These are phyloP conservation scores for Echium plantagineum DNA, from an alignment of 257 asterid genomes.

Conservation along the genomic window DNA sequence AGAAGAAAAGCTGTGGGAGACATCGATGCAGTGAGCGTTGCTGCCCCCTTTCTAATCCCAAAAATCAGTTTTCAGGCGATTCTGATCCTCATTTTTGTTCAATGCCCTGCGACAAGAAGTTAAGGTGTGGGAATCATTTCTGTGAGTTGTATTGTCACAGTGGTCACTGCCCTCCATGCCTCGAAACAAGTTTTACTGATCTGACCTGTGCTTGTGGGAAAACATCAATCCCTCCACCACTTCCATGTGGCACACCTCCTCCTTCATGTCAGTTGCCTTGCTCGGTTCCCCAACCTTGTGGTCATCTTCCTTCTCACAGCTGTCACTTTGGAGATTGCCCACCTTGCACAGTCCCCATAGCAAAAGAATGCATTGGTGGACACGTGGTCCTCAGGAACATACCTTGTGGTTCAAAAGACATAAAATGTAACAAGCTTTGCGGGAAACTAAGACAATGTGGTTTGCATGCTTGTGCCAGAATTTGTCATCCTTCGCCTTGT, in stretches of 20 bases:
- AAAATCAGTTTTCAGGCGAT: constrained; percentile 25
- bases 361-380: constrained; percentile 91
- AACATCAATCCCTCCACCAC: constrained; percentile 92
- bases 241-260: constrained; percentile 83
- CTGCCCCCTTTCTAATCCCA: constrained; percentile 75
- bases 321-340: constrained; percentile 97
- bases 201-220: constrained; percentile 89
- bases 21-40: constrained; percentile 93
- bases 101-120: constrained; percentile 92
- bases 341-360: constrained; percentile 77
- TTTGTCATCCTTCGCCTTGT: constrained; percentile 82
- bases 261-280: constrained; percentile 92
- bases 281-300: constrained; percentile 92
- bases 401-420: constrained; percentile 93
- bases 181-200: constrained; percentile 81
- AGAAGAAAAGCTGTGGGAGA: constrained; percentile 92
- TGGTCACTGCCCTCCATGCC: constrained; percentile 97
- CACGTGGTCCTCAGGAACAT: constrained; percentile 77
- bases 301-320: constrained; percentile 91
- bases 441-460: constrained; percentile 98
- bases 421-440: constrained; percentile 80
- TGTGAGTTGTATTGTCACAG: constrained; percentile 79
- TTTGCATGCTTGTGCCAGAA: constrained; percentile 83
- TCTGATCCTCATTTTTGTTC: constrained; percentile 87
- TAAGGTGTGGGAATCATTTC: constrained; percentile 93